Conservation (phyloP, 1,139 yeast genomes). For the Blastobotrys petasosporus region DNA sequence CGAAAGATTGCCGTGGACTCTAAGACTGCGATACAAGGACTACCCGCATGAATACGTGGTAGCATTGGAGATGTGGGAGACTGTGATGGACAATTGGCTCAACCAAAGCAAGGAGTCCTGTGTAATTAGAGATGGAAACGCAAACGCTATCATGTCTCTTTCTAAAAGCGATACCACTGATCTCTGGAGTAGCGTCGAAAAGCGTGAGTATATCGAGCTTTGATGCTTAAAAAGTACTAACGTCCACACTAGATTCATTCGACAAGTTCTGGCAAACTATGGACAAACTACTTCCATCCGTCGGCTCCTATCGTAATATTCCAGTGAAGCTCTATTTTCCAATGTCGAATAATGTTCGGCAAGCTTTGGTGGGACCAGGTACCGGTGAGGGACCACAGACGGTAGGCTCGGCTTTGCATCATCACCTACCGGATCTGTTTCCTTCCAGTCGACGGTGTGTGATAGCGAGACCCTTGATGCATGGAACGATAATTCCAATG, state of each 20-base stretch:
- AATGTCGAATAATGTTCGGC: constrained; percentile 43
- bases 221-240: too few relatives aligned
- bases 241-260: constrained; percentile 24
- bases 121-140: constrained; percentile 62
- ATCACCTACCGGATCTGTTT: constrained; percentile 43
- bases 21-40: constrained; percentile 40
- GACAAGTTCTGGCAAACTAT: constrained; percentile 36
- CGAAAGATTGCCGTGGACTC: constrained; percentile 42
- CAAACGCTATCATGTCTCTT: constrained; percentile 69
- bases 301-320: constrained; percentile 32
- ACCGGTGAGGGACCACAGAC: constrained; percentile 27
- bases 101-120: constrained; percentile 79
- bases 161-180: constrained; percentile 53
- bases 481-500: constrained; percentile 55
- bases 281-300: constrained; percentile 37
- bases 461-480: constrained; percentile 47
- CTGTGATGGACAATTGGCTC: constrained; percentile 52
- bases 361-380: constrained; percentile 41
- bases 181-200: constrained; percentile 50
- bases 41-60: constrained; percentile 53
- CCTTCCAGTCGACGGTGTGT: constrained; percentile 33
- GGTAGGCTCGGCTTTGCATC: constrained; percentile 40
- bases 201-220: constrained; percentile 19
- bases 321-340: constrained; percentile 60
- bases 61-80: constrained; percentile 36